These are phyloP conservation scores for Trypanosoma scelopori DNA, from an alignment of 208 protist species.

Conservation along the genomic window DNA sequence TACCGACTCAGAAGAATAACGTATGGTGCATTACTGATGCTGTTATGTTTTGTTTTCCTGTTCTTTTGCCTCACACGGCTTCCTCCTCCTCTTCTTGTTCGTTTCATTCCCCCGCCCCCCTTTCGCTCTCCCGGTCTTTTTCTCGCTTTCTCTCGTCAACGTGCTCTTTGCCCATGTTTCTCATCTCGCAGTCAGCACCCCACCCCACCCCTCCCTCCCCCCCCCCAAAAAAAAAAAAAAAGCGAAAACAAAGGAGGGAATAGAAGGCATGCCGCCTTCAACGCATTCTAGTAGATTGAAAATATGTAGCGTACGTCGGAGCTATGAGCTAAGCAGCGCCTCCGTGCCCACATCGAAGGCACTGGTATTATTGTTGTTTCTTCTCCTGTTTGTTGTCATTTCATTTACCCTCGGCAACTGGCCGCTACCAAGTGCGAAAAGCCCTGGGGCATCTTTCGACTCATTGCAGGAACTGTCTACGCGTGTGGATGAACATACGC, in stretches of 20 bases:
- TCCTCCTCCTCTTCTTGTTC: too few relatives aligned
- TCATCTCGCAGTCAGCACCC: not conserved
- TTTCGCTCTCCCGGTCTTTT: constrained; percentile 12
- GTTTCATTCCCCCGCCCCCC: too few relatives aligned
- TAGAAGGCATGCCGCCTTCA: not conserved
- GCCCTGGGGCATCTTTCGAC: not conserved
- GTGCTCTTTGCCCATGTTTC: not conserved
- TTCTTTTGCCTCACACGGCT: not conserved
- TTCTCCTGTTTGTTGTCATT: constrained; percentile 1
- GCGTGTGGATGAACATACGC: not conserved
- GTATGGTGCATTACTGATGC: too few relatives aligned
- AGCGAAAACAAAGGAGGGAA: too few relatives aligned
- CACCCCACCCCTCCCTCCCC: too few relatives aligned
- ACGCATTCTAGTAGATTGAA: too few relatives aligned
- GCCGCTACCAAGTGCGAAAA: constrained; percentile 16
- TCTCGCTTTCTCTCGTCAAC: not conserved
- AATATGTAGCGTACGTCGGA: not conserved
- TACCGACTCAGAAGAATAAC: not conserved
- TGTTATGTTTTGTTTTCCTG: not conserved
- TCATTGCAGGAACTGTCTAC: too few relatives aligned
- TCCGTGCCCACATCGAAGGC: not conserved
- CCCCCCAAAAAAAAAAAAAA: too few relatives aligned
- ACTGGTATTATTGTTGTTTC: constrained; percentile 3
- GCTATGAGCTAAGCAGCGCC: not conserved
- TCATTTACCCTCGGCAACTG: constrained; percentile 24